These are phyloP conservation scores for Coemansia sp. DNA, from an alignment of 192 early-diverging fungal genomes.

Conservation along the genomic window DNA sequence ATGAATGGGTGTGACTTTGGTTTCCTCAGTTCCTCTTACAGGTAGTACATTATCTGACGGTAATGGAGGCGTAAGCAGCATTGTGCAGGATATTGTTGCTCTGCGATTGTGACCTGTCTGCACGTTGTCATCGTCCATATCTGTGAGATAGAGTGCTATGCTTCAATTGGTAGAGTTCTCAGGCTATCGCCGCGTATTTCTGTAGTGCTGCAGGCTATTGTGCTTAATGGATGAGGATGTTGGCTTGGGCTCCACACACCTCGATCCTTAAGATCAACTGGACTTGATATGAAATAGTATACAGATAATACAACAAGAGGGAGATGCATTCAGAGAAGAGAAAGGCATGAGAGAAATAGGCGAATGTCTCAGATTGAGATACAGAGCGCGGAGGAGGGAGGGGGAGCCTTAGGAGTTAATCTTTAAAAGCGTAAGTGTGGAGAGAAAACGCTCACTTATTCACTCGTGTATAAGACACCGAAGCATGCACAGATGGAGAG, in stretches of 20 bases:
- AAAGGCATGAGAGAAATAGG: neutral
- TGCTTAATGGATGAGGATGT: neutral
- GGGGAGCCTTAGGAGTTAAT: neutral
- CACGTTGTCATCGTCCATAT: too few species aligned
- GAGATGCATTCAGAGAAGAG: neutral
- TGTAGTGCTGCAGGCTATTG: neutral
- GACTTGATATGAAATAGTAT: neutral
- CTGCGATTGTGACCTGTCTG: constrained; percentile 6
- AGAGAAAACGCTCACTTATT: neutral
- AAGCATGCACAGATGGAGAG: neutral
- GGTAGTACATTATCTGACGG: constrained; percentile 13
- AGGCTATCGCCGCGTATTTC: neutral
- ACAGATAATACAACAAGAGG: neutral
- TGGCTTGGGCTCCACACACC: neutral
- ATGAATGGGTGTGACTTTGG: constrained; percentile 15
- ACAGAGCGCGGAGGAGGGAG: neutral
- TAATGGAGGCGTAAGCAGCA: constrained; percentile 12
- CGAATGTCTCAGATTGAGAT: neutral
- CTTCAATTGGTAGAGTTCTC: neutral
- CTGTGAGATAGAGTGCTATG: neutral
- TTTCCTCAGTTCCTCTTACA: neutral
- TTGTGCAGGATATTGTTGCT: constrained; percentile 29
- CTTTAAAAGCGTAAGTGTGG: neutral
- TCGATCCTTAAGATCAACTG: neutral
- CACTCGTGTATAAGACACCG: neutral